Evolutionary conservation across 495 filamentous ascomycete genomes (phyloP).

Genomic region (Talaromyces stipitatus): DNA sequence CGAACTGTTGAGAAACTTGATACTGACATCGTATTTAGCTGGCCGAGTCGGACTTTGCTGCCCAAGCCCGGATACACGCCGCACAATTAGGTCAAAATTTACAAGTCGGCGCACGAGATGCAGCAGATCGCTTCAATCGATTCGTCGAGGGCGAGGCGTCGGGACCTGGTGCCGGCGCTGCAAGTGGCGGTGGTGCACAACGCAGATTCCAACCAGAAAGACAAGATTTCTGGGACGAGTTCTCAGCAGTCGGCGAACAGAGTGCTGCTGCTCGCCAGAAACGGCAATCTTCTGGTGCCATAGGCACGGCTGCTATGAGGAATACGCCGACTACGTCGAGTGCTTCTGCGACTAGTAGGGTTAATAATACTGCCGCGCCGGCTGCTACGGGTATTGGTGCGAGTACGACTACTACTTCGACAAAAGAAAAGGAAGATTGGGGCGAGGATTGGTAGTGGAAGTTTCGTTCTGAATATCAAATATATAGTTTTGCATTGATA

Average conservation of each 20-base stretch:
- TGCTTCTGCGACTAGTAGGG: slow-evolving; percentile 19
- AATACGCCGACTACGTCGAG: slow-evolving; percentile 11
- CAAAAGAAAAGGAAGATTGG: slow-evolving; percentile 48
- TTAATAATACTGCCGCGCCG: slow-evolving; percentile 22
- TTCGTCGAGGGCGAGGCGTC: slow-evolving; percentile 65
- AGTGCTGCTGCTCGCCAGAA: slow-evolving; percentile 34
- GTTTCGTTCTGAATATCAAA: slow-evolving; percentile 1
- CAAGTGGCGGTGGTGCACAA: slow-evolving; percentile 6
- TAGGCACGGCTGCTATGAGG: slow-evolving; percentile 66
- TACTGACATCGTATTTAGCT: slow-evolving; percentile 40
- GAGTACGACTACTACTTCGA: slow-evolving; percentile 18
- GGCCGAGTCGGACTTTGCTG: slow-evolving; percentile 79
- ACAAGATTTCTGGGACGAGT: slow-evolving; percentile 87
- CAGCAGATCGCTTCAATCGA: slow-evolving; percentile 67
- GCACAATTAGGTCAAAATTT: slow-evolving; percentile 55
- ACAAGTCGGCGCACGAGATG: slow-evolving; percentile 58
- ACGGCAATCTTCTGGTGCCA: slow-evolving; percentile 38
- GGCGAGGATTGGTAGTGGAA: slow-evolving; percentile 58
- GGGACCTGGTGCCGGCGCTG: slow-evolving; percentile 8
- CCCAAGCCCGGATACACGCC: slow-evolving; percentile 69
- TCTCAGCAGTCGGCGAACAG: slow-evolving; percentile 49
- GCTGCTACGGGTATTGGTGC: slow-evolving; percentile 23
- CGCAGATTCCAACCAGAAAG: slow-evolving; percentile 49
- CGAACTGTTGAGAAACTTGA: not conserved
- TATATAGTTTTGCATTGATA: slow-evolving; percentile 1